These are phyloP conservation scores for Acanthamoeba divionensis DNA, from an alignment of 208 protist species.

Conservation along the genomic window DNA sequence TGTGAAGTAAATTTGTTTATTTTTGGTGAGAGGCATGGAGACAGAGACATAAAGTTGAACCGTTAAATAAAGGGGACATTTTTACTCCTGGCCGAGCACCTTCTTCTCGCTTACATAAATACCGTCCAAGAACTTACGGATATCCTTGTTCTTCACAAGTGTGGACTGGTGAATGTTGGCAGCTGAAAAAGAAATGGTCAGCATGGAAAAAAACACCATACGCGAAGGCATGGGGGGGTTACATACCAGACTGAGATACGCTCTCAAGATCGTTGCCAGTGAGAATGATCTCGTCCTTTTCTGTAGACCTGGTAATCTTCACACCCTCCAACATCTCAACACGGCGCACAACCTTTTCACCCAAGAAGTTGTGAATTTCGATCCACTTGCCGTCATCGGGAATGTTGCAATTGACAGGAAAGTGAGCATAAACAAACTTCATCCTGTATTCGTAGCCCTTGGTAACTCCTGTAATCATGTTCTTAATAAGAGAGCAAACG, in stretches of 20 bases:
- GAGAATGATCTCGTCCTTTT: constrained; percentile 98
- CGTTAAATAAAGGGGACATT: too few relatives aligned
- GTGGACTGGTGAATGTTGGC: constrained; percentile 94
- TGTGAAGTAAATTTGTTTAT: too few relatives aligned
- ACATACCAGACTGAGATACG: constrained; percentile 72
- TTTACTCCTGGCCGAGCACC: constrained; percentile 71
- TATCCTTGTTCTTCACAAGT: constrained; percentile 98
- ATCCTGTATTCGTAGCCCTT: constrained; percentile 99
- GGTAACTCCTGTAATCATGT: constrained; percentile 98
- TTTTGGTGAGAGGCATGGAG: too few relatives aligned
- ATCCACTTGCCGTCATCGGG: constrained; percentile 87
- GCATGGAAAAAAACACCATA: constrained; percentile 10
- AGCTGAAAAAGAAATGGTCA: constrained; percentile 70
- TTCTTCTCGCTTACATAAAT: constrained; percentile 97
- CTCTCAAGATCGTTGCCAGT: constrained; percentile 87
- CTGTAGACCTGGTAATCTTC: constrained; percentile 84
- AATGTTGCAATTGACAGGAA: constrained; percentile 97
- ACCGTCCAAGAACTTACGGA: constrained; percentile 99
- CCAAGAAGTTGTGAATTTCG: constrained; percentile 99
- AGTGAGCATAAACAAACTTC: constrained; percentile 98
- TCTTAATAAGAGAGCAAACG: constrained; percentile 93
- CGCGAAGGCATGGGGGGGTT: background rate
- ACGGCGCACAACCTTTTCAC: constrained; percentile 93
- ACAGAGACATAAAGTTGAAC: too few relatives aligned
- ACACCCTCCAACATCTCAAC: constrained; percentile 89